phyloP scores from a whole-genome alignment of 2,329 filamentous ascomycete genomes.

The Neobulgaria alba region DNA sequence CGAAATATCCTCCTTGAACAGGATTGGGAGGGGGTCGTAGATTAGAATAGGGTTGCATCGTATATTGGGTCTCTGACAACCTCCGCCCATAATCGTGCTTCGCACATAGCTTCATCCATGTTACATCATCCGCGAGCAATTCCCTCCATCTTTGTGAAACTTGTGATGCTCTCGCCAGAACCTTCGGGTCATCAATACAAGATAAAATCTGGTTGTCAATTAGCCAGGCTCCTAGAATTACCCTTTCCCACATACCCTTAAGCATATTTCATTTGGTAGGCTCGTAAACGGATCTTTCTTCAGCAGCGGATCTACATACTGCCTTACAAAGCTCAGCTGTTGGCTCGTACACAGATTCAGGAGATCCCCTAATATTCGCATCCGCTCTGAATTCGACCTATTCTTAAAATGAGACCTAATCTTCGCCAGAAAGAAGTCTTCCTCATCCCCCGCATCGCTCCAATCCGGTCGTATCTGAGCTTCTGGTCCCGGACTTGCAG shows the following conservation, averaged over 20 bases:
- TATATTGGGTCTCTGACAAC: conserved; percentile 34
- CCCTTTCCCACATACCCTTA: conserved; percentile 54
- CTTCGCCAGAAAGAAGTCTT: conserved; percentile 74
- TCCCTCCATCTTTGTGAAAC: conserved; percentile 95
- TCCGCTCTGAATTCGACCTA: conserved; percentile 66
- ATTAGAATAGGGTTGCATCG: conserved; percentile 14
- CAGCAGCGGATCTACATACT: conserved; percentile 86
- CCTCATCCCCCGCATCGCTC: conserved; percentile 69
- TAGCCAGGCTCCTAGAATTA: conserved; percentile 6
- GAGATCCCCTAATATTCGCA: conserved; percentile 76
- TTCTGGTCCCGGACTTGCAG: conserved; percentile 56
- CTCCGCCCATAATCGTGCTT: conserved; percentile 79
- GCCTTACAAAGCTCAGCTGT: conserved; percentile 89
- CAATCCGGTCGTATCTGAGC: conserved; percentile 58
- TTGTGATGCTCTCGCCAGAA: conserved; percentile 84
- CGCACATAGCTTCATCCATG: conserved; percentile 94
- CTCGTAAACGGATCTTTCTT: conserved; percentile 95
- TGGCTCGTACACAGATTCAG: conserved; percentile 92
- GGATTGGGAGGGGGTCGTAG: conserved; percentile 25
- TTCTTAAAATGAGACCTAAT: conserved; percentile 73
- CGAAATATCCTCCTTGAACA: conserved; percentile 13
- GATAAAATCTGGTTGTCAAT: conserved; percentile 62
- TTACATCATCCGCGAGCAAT: conserved; percentile 89
- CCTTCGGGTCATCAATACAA: conserved; percentile 94
- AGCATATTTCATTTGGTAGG: conserved; percentile 84